These are phyloP conservation scores for Suhomyces canberraensis DNA, from an alignment of 805 yeast species.

Conservation along the genomic window DNA sequence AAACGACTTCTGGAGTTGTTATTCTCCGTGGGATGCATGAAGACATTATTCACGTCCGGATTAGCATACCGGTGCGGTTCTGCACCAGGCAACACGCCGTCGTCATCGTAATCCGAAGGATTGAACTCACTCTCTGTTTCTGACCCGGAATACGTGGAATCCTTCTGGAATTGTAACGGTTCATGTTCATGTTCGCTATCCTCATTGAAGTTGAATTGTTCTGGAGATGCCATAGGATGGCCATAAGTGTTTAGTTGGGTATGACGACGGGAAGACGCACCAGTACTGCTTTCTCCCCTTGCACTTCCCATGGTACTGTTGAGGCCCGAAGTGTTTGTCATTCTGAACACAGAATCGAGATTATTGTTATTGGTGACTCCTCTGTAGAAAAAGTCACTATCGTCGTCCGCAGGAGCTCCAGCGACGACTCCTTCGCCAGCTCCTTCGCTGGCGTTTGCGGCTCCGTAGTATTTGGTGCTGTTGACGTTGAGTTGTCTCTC, in stretches of 20 bases:
- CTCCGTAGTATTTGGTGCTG: conserved; percentile 15
- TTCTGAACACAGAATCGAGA: conserved; percentile 37
- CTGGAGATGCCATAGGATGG: conserved; percentile 19
- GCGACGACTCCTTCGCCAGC: conserved; percentile 9
- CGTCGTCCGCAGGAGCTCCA: conserved; percentile 9
- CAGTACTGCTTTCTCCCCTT: conserved; percentile 8
- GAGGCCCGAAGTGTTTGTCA: conserved; percentile 8
- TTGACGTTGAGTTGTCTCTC: conserved; percentile 22
- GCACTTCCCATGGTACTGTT: conserved; percentile 4
- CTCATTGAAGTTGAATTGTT: conserved; percentile 21
- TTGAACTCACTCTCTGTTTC: conserved; percentile 14
- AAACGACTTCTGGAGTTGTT: conserved; percentile 23
- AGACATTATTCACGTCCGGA: conserved; percentile 2
- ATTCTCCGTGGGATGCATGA: conserved; percentile 8
- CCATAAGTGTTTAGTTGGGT: conserved; percentile 25
- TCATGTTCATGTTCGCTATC: conserved; percentile 9
- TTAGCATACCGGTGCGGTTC: conserved; percentile 4
- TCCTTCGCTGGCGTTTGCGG: conserved; percentile 12
- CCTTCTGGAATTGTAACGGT: conserved; percentile 3
- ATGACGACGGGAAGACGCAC: conserved; percentile 16
- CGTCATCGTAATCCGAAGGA: conserved; percentile 18
- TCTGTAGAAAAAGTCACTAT: conserved; percentile 39
- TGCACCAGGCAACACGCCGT: conserved; percentile 12
- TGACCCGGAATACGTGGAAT: background rate
- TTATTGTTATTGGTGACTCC: conserved; percentile 44